These are phyloP conservation scores for Coemansia sp. DNA, from an alignment of 192 early-diverging fungal species.

Conservation along the genomic window DNA sequence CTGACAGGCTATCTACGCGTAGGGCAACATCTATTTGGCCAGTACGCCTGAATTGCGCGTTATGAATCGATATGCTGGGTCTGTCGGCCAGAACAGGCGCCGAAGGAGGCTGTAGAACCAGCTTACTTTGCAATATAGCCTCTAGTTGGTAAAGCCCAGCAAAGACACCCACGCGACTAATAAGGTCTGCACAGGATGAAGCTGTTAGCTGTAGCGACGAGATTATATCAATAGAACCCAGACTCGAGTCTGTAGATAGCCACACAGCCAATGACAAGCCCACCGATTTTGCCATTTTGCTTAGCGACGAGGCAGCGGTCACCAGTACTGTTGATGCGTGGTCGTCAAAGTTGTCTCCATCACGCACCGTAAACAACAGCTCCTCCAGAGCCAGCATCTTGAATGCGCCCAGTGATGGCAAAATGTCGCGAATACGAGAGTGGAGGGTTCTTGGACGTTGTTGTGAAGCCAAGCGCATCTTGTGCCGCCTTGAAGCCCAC, in stretches of 20 bases:
- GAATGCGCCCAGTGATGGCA: conserved; percentile 27
- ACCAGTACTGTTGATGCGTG: conserved; percentile 7
- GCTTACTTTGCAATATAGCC: conserved; percentile 5
- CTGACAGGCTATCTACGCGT: neutral
- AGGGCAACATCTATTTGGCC: neutral
- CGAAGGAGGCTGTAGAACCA: neutral
- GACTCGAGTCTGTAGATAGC: neutral
- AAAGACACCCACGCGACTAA: conserved; percentile 8
- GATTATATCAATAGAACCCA: conserved; percentile 9
- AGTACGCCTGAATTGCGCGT: conserved; percentile 13
- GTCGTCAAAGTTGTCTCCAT: conserved; percentile 26
- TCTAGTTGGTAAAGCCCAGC: conserved; percentile 20
- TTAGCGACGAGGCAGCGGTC: conserved; percentile 13
- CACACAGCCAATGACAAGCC: conserved; percentile 16
- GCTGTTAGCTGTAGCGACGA: conserved; percentile 13
- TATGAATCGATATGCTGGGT: conserved; percentile 2
- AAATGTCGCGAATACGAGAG: conserved; percentile 20
- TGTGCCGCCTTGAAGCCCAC: conserved; percentile 21
- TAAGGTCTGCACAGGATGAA: conserved; percentile 17
- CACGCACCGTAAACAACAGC: conserved; percentile 9
- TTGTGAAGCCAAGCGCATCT: neutral
- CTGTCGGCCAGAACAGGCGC: too few relatives aligned
- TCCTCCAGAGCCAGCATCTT: conserved; percentile 34
- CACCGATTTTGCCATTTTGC: conserved; percentile 9
- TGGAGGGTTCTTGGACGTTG: conserved; percentile 17